Evolutionary conservation across 257 asterid genomes (phyloP).

Genomic region (Paulownia fortunei): DNA sequence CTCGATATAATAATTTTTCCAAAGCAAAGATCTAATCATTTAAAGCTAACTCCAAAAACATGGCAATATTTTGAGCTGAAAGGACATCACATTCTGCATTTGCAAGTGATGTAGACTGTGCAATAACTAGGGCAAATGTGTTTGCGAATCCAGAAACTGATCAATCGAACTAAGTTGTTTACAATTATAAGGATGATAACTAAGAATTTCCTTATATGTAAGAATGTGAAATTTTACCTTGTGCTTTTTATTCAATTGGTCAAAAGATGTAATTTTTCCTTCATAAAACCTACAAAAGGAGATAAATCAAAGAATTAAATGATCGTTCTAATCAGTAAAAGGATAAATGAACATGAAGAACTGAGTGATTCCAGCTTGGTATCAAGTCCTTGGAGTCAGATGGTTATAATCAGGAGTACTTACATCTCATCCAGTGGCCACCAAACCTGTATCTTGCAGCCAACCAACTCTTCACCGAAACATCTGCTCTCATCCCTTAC

Average conservation of each 20-base stretch:
- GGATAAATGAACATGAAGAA: neutral
- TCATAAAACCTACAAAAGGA: conserved; percentile 41
- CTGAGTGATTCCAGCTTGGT: neutral
- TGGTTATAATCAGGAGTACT: conserved; percentile 25
- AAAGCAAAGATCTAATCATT: neutral
- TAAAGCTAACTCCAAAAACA: neutral
- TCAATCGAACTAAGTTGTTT: neutral
- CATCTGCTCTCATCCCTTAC: conserved; percentile 16
- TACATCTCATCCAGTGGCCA: conserved; percentile 48
- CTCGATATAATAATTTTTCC: neutral
- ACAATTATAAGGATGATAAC: neutral
- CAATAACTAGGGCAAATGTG: neutral
- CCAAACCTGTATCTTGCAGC: conserved; percentile 45
- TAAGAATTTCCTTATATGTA: neutral
- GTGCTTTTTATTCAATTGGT: conserved; percentile 30
- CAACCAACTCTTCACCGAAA: conserved; percentile 34
- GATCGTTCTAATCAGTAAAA: neutral
- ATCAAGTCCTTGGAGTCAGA: neutral
- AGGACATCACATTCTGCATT: neutral
- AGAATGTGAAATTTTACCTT: conserved; percentile 34
- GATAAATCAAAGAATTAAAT: neutral
- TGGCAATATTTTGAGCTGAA: neutral
- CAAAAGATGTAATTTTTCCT: conserved; percentile 36
- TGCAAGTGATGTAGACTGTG: neutral
- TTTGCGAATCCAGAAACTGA: conserved; percentile 1